These are phyloP conservation scores for Magnolia sinica DNA, from an alignment of 164 flowering plant genomes.

Conservation along the genomic window DNA sequence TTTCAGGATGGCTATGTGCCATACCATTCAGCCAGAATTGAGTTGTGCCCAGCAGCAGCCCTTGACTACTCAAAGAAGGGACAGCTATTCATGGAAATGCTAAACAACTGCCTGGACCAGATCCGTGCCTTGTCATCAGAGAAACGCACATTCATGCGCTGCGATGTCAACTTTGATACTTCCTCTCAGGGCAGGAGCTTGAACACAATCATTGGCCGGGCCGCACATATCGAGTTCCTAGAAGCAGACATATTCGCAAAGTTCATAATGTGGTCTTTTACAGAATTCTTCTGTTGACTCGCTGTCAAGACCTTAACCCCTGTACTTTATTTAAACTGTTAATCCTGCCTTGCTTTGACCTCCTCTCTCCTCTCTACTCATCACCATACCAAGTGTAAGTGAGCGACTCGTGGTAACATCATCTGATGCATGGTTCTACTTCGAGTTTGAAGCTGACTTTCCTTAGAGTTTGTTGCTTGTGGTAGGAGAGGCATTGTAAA, in stretches of 20 bases:
- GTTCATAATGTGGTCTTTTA: conserved; percentile 96
- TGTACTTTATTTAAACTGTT: background rate
- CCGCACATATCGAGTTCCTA: conserved; percentile 94
- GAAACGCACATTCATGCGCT: conserved; percentile 79
- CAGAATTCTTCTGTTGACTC: conserved; percentile 60
- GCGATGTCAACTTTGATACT: conserved; percentile 87
- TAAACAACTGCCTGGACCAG: conserved; percentile 90
- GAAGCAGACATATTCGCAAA: conserved; percentile 81
- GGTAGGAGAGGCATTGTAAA: background rate
- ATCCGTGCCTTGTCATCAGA: conserved; percentile 67
- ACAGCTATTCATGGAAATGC: conserved; percentile 75
- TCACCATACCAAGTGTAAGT: background rate
- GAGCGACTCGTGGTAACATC: background rate
- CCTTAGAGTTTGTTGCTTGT: background rate
- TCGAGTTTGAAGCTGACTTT: background rate
- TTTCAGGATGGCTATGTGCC: conserved; percentile 98
- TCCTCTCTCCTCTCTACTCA: background rate
- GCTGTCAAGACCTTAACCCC: background rate
- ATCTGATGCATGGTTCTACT: background rate
- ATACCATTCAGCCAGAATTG: conserved; percentile 96
- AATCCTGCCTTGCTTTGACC: background rate
- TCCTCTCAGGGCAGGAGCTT: conserved; percentile 76
- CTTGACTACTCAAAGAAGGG: conserved; percentile 76
- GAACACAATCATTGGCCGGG: conserved; percentile 83
- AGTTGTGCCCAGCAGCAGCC: conserved; percentile 71